Evolutionary conservation across 176 grass and related monocot species (phyloP), one percentile per base, ranked within the genome.

Genomic region (Metroxylon sagu): DNA sequence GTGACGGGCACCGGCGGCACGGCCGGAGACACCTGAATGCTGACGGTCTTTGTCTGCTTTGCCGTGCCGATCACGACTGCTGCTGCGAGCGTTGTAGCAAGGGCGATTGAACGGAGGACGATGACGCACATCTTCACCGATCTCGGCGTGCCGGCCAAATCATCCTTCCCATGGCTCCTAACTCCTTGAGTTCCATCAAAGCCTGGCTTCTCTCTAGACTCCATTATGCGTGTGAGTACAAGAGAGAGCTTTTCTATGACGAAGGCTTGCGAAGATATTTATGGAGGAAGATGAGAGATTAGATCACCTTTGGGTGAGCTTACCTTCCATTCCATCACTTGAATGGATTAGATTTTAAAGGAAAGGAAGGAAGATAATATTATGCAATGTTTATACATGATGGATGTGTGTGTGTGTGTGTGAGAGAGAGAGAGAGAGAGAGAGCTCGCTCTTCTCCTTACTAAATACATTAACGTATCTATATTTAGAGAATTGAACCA

Each of bases 41-140:
- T 43, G 35, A 43, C 35, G 8, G 31, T 76, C 39, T 29, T 74
- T 6, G 70, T 79, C 76, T 95, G 82, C 54, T 74, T 71, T 70
- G 80, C 77, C 3, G 74, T 63, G 61, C 50, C 85, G 76, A 95
- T 80, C 39, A 95, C 74, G 19, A 86, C 62, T 31, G 82, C 73
- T 15, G 90, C 71, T 17, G 67, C 75, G 19, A 90, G 79, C 56
- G 87, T 86, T 14, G 61, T 57, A 43, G 64, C 79, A 56, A 82
- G 19, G 27, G 74, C 62, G 48, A 90, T 31, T 69, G n/a, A 71
- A 26, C 87, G 75, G 52, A 86, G 77, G 19, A 62, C 50, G 52
- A 73, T 59, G 60, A 52, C 10, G 65, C 75, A 74, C 14, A 49
- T 71, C 21, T 61, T 66, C 18, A 50, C 4, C 51, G 31, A 35